These are phyloP conservation scores for Oxalis stricta DNA, from an alignment of 441 rosid species.

Conservation along the genomic window DNA sequence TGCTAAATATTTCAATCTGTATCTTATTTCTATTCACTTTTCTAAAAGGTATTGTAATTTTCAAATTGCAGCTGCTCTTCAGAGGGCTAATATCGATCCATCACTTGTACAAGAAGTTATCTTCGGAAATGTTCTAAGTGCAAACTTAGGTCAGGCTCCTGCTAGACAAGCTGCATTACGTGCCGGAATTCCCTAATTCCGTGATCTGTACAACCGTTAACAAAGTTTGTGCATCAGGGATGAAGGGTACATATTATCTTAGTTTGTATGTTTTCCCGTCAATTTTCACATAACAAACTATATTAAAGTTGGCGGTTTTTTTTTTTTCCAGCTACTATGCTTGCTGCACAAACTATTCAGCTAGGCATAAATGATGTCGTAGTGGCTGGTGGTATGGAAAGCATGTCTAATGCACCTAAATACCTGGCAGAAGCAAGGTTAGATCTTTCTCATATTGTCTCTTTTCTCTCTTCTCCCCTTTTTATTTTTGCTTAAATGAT, in stretches of 20 bases:
- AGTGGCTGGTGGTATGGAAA: conserved; percentile 94
- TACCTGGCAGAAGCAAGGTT: conserved; percentile 72
- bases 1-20: not conserved
- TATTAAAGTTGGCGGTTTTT: conserved; percentile 1
- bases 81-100: conserved; percentile 69
- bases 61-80: conserved; percentile 47
- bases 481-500: not conserved
- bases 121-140: conserved; percentile 89
- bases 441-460: conserved; percentile 1
- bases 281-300: not conserved
- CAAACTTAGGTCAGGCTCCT: conserved; percentile 96
- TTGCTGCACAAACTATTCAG: conserved; percentile 69
- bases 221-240: conserved; percentile 87
- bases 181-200: conserved; percentile 78
- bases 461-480: not conserved
- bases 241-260: conserved; percentile 44
- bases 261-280: conserved; percentile 1
- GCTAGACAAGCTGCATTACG: conserved; percentile 96
- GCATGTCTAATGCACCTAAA: conserved; percentile 92
- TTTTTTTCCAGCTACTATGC: conserved; percentile 51
- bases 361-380: conserved; percentile 65
- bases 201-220: conserved; percentile 81
- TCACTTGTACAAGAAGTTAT: conserved; percentile 82
- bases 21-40: not conserved
- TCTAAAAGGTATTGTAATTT: not conserved